Percentiles rank a stretch among this genome's conserved stretches.
Conservation (phyloP, 2,329 filamentous ascomycete genomes). For the Parascedosporium putredinis region DNA sequence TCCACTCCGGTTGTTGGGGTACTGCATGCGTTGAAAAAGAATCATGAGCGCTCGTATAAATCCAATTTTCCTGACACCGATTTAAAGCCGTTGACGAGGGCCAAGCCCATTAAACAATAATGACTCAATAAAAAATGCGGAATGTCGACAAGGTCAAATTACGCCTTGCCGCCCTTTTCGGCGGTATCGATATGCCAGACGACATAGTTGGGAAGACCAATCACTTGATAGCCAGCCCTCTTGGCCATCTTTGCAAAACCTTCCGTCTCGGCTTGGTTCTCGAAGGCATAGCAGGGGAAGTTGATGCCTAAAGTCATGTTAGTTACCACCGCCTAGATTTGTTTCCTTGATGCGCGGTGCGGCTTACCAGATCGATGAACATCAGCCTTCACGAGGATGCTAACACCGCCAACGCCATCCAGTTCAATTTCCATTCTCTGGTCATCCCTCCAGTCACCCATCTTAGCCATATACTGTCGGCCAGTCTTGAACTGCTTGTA, state of each 20-base stretch:
- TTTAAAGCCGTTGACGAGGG: not conserved
- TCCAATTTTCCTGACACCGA: not conserved
- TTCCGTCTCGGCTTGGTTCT: slow-evolving; percentile 98
- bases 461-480: slow-evolving; percentile 76
- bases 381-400: slow-evolving; percentile 94
- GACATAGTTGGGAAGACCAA: slow-evolving; percentile 91
- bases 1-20: not conserved
- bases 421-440: slow-evolving; percentile 88
- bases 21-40: not conserved
- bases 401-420: slow-evolving; percentile 93
- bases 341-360: too few relatives aligned
- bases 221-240: slow-evolving; percentile 82
- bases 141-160: slow-evolving; percentile 12
- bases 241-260: slow-evolving; percentile 99
- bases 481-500: slow-evolving; percentile 92
- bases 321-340: slow-evolving; percentile 11
- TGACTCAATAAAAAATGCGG: not conserved
- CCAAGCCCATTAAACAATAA: not conserved
- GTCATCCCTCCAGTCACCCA: slow-evolving; percentile 88
- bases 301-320: slow-evolving; percentile 62
- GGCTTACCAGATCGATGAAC: slow-evolving; percentile 86
- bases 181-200: slow-evolving; percentile 98
- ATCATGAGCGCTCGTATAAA: slow-evolving; percentile 6
- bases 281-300: slow-evolving; percentile 92
- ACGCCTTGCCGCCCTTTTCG: slow-evolving; percentile 78